A percentile compares a stretch with the other conserved stretches of the same genome.
These are phyloP conservation scores for Aspergillus fumigatiaffinis DNA, from an alignment of 2,329 filamentous ascomycete species.

Conservation along the genomic window DNA sequence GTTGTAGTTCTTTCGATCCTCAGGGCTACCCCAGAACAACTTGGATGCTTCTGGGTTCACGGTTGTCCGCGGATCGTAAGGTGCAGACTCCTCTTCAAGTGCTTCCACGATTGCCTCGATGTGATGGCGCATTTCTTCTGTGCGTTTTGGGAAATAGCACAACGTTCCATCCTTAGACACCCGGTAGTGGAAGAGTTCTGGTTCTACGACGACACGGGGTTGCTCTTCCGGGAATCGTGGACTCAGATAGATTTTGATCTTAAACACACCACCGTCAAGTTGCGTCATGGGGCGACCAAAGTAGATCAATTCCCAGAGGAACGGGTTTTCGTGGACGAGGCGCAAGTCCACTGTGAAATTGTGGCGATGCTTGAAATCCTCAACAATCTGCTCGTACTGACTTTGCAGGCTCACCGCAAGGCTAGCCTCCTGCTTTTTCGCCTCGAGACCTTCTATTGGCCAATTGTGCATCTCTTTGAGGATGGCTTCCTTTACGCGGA, in stretches of 20 bases:
- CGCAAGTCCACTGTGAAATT: slow-evolving; percentile 70
- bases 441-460: slow-evolving; percentile 63
- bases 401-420: slow-evolving; percentile 78
- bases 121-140: slow-evolving; percentile 76
- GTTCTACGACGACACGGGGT: slow-evolving; percentile 76
- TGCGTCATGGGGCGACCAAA: slow-evolving; percentile 92
- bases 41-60: slow-evolving; percentile 83
- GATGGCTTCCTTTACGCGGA: slow-evolving; percentile 64
- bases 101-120: slow-evolving; percentile 77
- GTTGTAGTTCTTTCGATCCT: slow-evolving; percentile 81
- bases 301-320: slow-evolving; percentile 83
- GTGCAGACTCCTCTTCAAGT: slow-evolving; percentile 82
- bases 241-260: slow-evolving; percentile 74
- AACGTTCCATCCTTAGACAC: slow-evolving; percentile 75
- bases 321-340: slow-evolving; percentile 77
- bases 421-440: slow-evolving; percentile 63
- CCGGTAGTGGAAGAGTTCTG: slow-evolving; percentile 80
- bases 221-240: slow-evolving; percentile 84
- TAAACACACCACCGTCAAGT: slow-evolving; percentile 85
- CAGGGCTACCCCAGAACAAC: slow-evolving; percentile 76
- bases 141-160: slow-evolving; percentile 70
- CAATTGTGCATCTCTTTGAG: slow-evolving; percentile 69
- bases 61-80: slow-evolving; percentile 83
- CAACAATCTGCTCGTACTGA: slow-evolving; percentile 77
- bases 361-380: slow-evolving; percentile 67